These are phyloP conservation scores for Theobroma cacao DNA, from an alignment of 345 rosid genomes.

Conservation along the genomic window DNA sequence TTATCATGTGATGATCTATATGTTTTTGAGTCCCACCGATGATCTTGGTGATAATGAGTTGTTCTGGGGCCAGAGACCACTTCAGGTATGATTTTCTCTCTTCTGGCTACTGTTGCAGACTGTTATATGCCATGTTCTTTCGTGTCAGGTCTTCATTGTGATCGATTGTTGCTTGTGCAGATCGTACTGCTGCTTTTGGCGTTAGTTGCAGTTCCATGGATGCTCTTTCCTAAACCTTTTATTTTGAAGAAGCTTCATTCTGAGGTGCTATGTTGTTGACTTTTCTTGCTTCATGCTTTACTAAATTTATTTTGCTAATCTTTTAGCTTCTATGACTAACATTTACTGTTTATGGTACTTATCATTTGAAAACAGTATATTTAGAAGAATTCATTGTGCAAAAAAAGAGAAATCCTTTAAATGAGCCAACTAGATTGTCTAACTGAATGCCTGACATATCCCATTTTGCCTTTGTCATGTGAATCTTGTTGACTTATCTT, in stretches of 20 bases:
- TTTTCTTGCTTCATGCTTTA: not conserved
- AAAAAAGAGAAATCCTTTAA: not conserved
- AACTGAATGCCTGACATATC: not conserved
- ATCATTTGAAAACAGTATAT: not conserved
- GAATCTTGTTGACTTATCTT: not conserved
- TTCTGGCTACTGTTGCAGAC: slow-evolving; percentile 6
- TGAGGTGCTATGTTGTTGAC: slow-evolving; percentile 49
- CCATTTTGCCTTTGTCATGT: not conserved
- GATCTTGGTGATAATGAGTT: slow-evolving; percentile 85
- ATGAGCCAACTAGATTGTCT: not conserved
- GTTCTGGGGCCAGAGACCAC: slow-evolving; percentile 93
- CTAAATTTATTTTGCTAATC: not conserved
- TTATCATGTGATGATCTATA: slow-evolving; percentile 98
- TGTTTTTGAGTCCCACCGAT: slow-evolving; percentile 95
- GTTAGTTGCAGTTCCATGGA: slow-evolving; percentile 88
- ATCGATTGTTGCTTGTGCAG: slow-evolving; percentile 47
- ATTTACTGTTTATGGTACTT: not conserved
- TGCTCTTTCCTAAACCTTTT: slow-evolving; percentile 96
- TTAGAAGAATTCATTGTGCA: not conserved
- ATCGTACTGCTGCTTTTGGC: slow-evolving; percentile 76
- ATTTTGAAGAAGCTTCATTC: slow-evolving; percentile 76
- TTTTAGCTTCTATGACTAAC: slow-evolving; percentile 1
- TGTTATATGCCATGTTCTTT: slow-evolving; percentile 15
- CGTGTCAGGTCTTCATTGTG: slow-evolving; percentile 13
- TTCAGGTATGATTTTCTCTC: slow-evolving; percentile 56